Evolutionary conservation across 805 yeast species (phyloP).

Genomic region (Kodamaea fukazawae): DNA sequence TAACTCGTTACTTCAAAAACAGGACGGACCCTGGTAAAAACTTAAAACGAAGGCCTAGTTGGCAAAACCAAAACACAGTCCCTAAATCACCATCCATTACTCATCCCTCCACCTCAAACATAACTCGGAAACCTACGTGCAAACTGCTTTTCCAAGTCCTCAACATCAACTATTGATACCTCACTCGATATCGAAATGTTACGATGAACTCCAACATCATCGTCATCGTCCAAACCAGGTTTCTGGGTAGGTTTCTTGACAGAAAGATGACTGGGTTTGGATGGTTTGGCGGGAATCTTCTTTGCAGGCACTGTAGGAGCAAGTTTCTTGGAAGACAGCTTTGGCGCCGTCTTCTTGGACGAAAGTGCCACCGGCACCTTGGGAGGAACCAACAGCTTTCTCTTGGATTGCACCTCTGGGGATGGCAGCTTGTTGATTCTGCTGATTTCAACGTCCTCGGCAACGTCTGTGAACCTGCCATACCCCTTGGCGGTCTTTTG

Average conservation of each 20-base stretch:
- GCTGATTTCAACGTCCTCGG: conserved; percentile 29
- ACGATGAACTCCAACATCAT: conserved; percentile 16
- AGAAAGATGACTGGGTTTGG: conserved; percentile 53
- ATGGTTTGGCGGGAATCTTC: conserved; percentile 62
- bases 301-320: conserved; percentile 14
- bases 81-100: too few relatives aligned
- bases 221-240: conserved; percentile 23
- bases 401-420: conserved; percentile 6
- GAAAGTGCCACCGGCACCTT: conserved; percentile 33
- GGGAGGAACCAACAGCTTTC: conserved; percentile 27
- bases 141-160: conserved; percentile 57
- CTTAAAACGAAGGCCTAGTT: too few relatives aligned
- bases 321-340: not conserved
- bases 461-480: conserved; percentile 63
- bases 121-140: conserved; percentile 61
- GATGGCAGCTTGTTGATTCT: conserved; percentile 25
- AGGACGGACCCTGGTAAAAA: too few relatives aligned
- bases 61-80: too few relatives aligned
- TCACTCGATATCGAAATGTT: conserved; percentile 39
- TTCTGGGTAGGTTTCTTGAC: conserved; percentile 16
- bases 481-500: conserved; percentile 75
- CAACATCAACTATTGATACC: conserved; percentile 50
- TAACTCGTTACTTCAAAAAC: too few relatives aligned
- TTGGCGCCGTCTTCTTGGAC: conserved; percentile 12
- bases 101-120: too few relatives aligned